Evolutionary conservation across 495 filamentous ascomycete genomes (phyloP), one percentile per base, ranked within the genome.

Genomic region (Aspergillus sclerotiicarbonarius): DNA sequence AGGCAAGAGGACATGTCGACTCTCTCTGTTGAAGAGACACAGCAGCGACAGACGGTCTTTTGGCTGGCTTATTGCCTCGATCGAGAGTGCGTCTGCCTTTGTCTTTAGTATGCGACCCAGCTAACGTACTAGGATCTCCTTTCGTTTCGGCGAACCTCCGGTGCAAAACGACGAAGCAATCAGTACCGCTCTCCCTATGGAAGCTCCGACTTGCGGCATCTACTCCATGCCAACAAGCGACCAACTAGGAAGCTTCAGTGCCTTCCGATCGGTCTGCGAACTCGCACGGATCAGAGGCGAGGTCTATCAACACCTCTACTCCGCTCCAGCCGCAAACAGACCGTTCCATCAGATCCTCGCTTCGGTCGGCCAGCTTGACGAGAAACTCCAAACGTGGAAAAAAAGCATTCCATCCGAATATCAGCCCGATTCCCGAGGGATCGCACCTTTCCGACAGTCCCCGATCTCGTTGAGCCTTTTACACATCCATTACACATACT

Each of bases 51-150:
- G 6, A 57, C 45, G 13, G 25, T 62, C 10, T 65, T 65, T 30
- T 65, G 59, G 63, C 55, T 65, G 10, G 50, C 59, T n/a, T 65
- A 62, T 47, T 60, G 59, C 25, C 46, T 65, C 6, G 63, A 65
- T 57, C 55, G 54, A 50, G 63, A 65, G 63, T 65, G 59, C 30
- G 58, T 16, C 15, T 12, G 19, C 19, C 25, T 20, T 35, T 16
- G 8, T 25, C 30, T 29, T 13, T 16, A 12, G 16, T 51, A 12
- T 15, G 0, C 21, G 31, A 32, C 5, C 49, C 7, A 9, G 18
- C 58, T 64, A 44, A 64, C 25, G 5, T 20, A 41, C 6, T 32
- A 65, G 63, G 25, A 55, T 62, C n/a, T 62, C 59, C 15, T 54
- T 62, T 25, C 63, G 63, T 19, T 65, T 62, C 19, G 57, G 53